Evolutionary conservation across 768 basidiomycete species (phyloP).

Genomic region (Suillus tomentosus): DNA sequence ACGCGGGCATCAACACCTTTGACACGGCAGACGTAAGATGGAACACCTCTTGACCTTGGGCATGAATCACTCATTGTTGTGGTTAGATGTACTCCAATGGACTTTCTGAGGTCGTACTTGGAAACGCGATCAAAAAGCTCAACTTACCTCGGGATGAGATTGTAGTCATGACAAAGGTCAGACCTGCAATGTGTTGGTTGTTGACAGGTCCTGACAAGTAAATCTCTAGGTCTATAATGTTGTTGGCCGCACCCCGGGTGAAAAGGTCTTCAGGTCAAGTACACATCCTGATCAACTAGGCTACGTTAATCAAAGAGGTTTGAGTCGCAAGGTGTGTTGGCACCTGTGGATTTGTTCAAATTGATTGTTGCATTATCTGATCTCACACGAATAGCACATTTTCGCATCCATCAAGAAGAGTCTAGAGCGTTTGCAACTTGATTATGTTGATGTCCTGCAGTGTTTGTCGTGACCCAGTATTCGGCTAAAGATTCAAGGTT

Average conservation of each 20-base stretch:
- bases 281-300: conserved; percentile 38
- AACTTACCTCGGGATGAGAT: conserved; percentile 44
- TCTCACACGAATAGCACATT: conserved; percentile 51
- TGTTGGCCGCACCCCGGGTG: conserved; percentile 17
- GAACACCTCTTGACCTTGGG: conserved; percentile 32
- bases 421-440: conserved; percentile 67
- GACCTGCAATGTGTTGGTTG: background rate
- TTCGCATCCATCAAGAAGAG: conserved; percentile 67
- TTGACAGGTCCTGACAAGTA: background rate
- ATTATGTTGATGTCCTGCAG: conserved; percentile 78
- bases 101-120: conserved; percentile 44
- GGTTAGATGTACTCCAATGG: conserved; percentile 39
- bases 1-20: conserved; percentile 65
- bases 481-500: background rate
- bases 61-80: conserved; percentile 25
- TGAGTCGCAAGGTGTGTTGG: conserved; percentile 42
- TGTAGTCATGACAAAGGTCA: conserved; percentile 50
- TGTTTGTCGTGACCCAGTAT: conserved; percentile 38
- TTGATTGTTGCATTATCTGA: background rate
- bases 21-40: conserved; percentile 52
- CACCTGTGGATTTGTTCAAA: background rate
- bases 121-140: conserved; percentile 46
- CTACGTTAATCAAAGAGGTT: conserved; percentile 56
- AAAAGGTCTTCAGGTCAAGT: conserved; percentile 7
- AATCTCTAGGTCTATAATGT: conserved; percentile 15